A percentile compares a stretch with the other conserved stretches of the same genome.
Evolutionary conservation across 805 yeast species (phyloP).

Genomic region (Dipodascus albidus): DNA sequence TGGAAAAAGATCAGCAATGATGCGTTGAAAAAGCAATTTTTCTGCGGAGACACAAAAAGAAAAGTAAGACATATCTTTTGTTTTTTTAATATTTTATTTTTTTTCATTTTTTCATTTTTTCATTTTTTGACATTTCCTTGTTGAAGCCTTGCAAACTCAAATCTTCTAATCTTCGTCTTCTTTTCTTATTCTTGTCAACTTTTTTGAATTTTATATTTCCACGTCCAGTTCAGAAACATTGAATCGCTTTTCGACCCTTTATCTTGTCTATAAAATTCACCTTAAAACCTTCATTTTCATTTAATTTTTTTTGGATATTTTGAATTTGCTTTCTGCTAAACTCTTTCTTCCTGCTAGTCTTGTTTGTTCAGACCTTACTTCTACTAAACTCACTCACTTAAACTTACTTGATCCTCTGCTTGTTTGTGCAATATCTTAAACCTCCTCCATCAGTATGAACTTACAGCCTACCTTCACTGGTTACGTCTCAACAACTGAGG

Average conservation of each 20-base stretch:
- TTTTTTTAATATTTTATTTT: neutral
- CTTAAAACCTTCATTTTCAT: neutral
- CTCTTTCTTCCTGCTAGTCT: neutral
- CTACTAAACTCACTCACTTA: neutral
- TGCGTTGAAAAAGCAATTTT: neutral
- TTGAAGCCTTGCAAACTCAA: neutral
- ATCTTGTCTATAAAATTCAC: neutral
- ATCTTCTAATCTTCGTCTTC: neutral
- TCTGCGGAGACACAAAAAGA: neutral
- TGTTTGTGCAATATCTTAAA: too few species aligned
- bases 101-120: neutral
- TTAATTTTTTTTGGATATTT: too few species aligned
- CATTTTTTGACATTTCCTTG: neutral
- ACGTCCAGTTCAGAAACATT: neutral
- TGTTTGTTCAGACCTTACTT: neutral
- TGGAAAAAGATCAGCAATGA: neutral
- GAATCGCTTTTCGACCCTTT: neutral
- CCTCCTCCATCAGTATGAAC: conserved; percentile 9
- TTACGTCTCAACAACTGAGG: conserved; percentile 69
- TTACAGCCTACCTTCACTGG: conserved; percentile 55
- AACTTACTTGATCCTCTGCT: too few species aligned
- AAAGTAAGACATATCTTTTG: neutral
- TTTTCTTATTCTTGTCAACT: neutral
- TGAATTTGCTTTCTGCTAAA: neutral
- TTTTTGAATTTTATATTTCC: too few species aligned